Conservation (phyloP, 805 yeast genomes). For the Yarrowia divulgata region DNA sequence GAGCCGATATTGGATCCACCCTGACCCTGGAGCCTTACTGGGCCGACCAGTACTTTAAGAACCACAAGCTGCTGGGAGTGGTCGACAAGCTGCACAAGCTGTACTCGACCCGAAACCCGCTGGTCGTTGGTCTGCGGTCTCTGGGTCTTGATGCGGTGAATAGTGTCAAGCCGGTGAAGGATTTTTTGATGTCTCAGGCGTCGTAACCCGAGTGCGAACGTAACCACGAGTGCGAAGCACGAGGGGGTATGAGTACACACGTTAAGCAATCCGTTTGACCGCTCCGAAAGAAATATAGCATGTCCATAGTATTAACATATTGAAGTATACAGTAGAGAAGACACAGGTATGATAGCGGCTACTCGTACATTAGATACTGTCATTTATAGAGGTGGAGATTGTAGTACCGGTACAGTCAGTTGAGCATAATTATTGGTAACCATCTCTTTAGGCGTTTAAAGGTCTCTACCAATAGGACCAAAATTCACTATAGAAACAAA, state of each 20-base stretch:
- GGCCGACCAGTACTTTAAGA: slow-evolving; percentile 78
- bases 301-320: slow-evolving; percentile 29
- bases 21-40: slow-evolving; percentile 87
- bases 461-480: too few relatives aligned
- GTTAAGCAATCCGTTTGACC: too few relatives aligned
- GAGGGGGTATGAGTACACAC: too few relatives aligned
- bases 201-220: slow-evolving; percentile 45
- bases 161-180: slow-evolving; percentile 68
- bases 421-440: too few relatives aligned
- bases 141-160: slow-evolving; percentile 78
- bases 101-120: slow-evolving; percentile 74
- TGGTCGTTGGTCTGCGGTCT: slow-evolving; percentile 77
- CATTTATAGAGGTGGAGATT: too few relatives aligned
- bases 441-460: too few relatives aligned
- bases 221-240: too few relatives aligned
- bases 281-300: neutral
- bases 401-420: too few relatives aligned
- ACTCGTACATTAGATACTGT: too few relatives aligned
- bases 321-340: neutral
- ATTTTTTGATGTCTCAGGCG: slow-evolving; percentile 67
- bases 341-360: too few relatives aligned
- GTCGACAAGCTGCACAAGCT: slow-evolving; percentile 92
- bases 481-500: too few relatives aligned
- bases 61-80: slow-evolving; percentile 81
- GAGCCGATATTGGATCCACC: slow-evolving; percentile 85